phyloP scores from a whole-genome alignment of 495 filamentous ascomycete genomes.

The Penicillium robsamsonii region DNA sequence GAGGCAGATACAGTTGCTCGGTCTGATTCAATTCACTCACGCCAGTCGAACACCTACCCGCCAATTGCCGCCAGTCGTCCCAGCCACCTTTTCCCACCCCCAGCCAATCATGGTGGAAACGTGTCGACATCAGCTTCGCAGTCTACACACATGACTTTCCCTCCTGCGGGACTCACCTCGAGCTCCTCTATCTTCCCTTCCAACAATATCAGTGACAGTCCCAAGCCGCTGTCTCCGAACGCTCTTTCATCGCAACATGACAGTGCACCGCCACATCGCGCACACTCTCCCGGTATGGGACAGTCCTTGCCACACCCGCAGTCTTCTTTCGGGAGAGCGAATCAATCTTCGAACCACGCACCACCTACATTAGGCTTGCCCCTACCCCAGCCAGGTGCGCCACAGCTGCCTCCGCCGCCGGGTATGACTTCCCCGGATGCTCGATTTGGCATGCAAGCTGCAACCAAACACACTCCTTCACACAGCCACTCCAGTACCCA shows the following conservation, averaged over 20 bases:
- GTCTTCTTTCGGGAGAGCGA: conserved; percentile 58
- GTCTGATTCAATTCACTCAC: conserved; percentile 54
- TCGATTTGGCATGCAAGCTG: conserved; percentile 41
- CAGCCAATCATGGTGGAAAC: conserved; percentile 46
- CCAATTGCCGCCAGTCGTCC: conserved; percentile 55
- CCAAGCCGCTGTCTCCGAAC: conserved; percentile 79
- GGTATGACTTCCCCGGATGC: conserved; percentile 48
- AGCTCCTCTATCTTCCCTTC: conserved; percentile 64
- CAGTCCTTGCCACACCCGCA: conserved; percentile 61
- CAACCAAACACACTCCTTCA: conserved; percentile 34
- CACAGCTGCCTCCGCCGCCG: conserved; percentile 54
- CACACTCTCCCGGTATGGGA: conserved; percentile 68
- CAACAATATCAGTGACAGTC: conserved; percentile 77
- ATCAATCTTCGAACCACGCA: conserved; percentile 28
- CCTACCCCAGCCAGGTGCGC: conserved; percentile 39
- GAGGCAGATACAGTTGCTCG: conserved; percentile 48
- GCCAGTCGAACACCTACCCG: conserved; percentile 74
- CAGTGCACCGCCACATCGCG: conserved; percentile 50
- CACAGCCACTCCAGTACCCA: conserved; percentile 46
- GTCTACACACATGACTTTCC: conserved; percentile 44
- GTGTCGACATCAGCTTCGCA: conserved; percentile 56
- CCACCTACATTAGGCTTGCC: conserved; percentile 35
- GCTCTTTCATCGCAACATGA: conserved; percentile 59
- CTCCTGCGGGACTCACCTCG: conserved; percentile 42
- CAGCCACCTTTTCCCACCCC: conserved; percentile 57